Percentiles rank a stretch among this genome's conserved stretches.
Evolutionary conservation across 768 basidiomycete genomes (phyloP).

Genomic region (Rubroboletus satanas): DNA sequence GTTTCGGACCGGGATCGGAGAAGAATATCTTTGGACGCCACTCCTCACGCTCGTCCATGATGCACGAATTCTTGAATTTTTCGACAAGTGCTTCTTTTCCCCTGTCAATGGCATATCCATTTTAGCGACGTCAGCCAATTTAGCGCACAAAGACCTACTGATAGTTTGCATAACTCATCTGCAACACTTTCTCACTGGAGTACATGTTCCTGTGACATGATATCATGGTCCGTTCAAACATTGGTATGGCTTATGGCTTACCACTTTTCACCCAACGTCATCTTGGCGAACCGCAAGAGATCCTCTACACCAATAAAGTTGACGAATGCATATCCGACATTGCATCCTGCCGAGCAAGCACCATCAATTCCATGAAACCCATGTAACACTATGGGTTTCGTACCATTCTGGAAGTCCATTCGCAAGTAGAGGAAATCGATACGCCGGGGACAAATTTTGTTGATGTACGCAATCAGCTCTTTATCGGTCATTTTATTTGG

Average conservation of each 20-base stretch:
- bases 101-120: slow-evolving; percentile 34
- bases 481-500: slow-evolving; percentile 87
- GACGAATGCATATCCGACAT: slow-evolving; percentile 83
- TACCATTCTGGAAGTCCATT: slow-evolving; percentile 83
- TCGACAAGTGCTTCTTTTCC: slow-evolving; percentile 89
- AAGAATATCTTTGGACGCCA: slow-evolving; percentile 87
- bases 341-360: slow-evolving; percentile 50
- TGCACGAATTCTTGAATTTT: slow-evolving; percentile 88
- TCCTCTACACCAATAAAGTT: slow-evolving; percentile 83
- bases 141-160: slow-evolving; percentile 54
- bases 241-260: slow-evolving; percentile 29
- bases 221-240: slow-evolving; percentile 1
- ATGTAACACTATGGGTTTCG: slow-evolving; percentile 14
- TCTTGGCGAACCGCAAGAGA: slow-evolving; percentile 69
- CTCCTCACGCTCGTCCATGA: slow-evolving; percentile 81
- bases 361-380: background rate
- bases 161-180: slow-evolving; percentile 91
- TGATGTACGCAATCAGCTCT: slow-evolving; percentile 65
- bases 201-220: slow-evolving; percentile 73
- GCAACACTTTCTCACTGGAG: slow-evolving; percentile 83
- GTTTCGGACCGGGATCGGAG: slow-evolving; percentile 62
- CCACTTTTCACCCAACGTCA: slow-evolving; percentile 79
- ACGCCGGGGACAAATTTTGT: slow-evolving; percentile 64
- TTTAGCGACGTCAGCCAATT: slow-evolving; percentile 7
- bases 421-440: slow-evolving; percentile 87